These are phyloP conservation scores for Penicillium silybi DNA, from an alignment of 495 filamentous ascomycete species.

Conservation along the genomic window DNA sequence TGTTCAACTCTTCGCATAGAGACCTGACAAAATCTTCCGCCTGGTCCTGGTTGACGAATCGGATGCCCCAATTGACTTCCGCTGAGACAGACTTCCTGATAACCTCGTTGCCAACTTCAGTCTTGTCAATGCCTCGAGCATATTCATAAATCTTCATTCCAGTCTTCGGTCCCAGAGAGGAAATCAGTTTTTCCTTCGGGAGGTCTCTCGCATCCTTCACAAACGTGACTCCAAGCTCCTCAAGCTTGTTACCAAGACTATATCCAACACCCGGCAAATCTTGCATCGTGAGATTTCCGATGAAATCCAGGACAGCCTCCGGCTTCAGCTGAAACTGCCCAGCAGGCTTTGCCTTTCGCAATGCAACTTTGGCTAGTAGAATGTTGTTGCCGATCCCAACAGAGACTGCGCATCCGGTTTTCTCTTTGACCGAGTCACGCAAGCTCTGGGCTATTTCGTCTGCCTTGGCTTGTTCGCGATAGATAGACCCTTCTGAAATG, in stretches of 20 bases:
- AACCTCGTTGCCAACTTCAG: slow-evolving; percentile 79
- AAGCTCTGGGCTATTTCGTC: slow-evolving; percentile 66
- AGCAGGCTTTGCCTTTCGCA: slow-evolving; percentile 90
- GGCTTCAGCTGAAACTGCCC: slow-evolving; percentile 85
- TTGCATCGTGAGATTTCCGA: slow-evolving; percentile 70
- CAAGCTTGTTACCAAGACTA: slow-evolving; percentile 76
- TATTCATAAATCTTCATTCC: slow-evolving; percentile 91
- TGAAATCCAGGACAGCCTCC: slow-evolving; percentile 69
- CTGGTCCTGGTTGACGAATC: slow-evolving; percentile 84
- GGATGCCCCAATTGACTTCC: slow-evolving; percentile 97
- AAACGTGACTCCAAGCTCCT: slow-evolving; percentile 76
- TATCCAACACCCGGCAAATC: slow-evolving; percentile 85
- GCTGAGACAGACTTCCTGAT: slow-evolving; percentile 88
- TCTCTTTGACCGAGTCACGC: slow-evolving; percentile 62
- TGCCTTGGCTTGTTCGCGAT: slow-evolving; percentile 77
- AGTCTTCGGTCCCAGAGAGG: slow-evolving; percentile 80
- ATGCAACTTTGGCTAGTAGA: slow-evolving; percentile 81
- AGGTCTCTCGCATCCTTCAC: slow-evolving; percentile 77
- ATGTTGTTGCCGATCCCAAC: slow-evolving; percentile 95
- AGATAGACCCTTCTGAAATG: slow-evolving; percentile 66
- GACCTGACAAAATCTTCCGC: slow-evolving; percentile 85
- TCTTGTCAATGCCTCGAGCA: slow-evolving; percentile 78
- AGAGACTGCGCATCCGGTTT: slow-evolving; percentile 81
- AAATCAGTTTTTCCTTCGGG: slow-evolving; percentile 68
- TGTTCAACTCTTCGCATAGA: slow-evolving; percentile 76